A percentile compares a stretch with the other conserved stretches of the same genome.
phyloP scores from a whole-genome alignment of 225 moss, liverwort and hornwort species.

The Sphagnum contortum region DNA sequence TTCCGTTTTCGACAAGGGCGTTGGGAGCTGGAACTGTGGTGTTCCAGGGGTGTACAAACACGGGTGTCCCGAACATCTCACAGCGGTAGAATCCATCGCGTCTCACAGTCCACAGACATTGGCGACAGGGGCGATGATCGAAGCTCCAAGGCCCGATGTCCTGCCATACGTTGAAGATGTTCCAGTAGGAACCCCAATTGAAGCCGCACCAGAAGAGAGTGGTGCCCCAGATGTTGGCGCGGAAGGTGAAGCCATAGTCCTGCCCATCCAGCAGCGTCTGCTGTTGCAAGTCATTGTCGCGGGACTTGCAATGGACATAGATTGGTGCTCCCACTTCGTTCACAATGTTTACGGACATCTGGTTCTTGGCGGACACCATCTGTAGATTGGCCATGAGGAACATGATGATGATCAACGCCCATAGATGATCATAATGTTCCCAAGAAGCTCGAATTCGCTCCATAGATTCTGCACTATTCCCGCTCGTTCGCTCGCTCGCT shows the following conservation, averaged over 20 bases:
- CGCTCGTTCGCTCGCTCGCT: no score
- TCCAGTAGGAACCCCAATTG: neutral
- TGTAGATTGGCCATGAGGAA: no score
- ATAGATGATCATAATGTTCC: no score
- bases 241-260: conserved; percentile 9
- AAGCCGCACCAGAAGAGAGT: conserved; percentile 12
- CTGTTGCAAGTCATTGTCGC: neutral
- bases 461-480: no score
- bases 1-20: no score
- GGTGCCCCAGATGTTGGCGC: conserved; percentile 13
- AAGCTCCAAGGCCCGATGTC: conserved; percentile 7
- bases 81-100: conserved; percentile 9
- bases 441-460: no score
- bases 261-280: neutral
- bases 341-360: neutral
- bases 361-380: no score
- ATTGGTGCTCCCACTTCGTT: neutral
- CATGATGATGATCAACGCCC: no score
- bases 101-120: conserved; percentile 16
- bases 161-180: conserved; percentile 9
- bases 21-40: no score
- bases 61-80: neutral
- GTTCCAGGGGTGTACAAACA: no score
- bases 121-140: neutral
- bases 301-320: neutral